A percentile compares a stretch with the other conserved stretches of the same genome.
Conservation (phyloP, 768 basidiomycete genomes). For the Cantharellus cinnabarinus region DNA sequence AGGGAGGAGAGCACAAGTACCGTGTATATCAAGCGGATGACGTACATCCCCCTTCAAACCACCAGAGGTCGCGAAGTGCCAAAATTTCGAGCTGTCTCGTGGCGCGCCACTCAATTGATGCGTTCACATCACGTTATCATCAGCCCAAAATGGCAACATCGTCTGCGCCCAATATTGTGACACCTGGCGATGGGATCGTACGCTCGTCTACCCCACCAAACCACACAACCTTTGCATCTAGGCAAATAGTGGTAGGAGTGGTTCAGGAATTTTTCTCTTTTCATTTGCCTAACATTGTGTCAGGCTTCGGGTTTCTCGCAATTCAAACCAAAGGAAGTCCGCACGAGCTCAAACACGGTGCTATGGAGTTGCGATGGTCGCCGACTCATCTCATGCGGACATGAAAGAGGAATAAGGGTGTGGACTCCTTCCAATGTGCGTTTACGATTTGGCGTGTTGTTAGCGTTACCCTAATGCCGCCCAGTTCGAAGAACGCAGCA, state of each 20-base stretch:
- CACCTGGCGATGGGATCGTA: not conserved
- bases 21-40: too few relatives aligned
- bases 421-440: not conserved
- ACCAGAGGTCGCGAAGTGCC: too few relatives aligned
- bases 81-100: too few relatives aligned
- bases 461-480: not conserved
- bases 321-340: not conserved
- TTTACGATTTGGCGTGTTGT: not conserved
- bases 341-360: not conserved
- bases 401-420: not conserved
- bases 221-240: not conserved
- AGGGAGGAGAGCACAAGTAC: too few relatives aligned
- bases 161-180: not conserved
- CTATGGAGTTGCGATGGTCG: not conserved
- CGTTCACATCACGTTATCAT: too few relatives aligned
- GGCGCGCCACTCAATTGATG: too few relatives aligned
- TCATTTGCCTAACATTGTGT: not conserved
- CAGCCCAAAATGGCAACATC: too few relatives aligned
- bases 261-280: not conserved
- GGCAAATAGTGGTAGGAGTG: not conserved
- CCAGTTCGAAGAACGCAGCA: slow-evolving; percentile 1
- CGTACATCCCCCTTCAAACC: too few relatives aligned
- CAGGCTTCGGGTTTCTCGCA: not conserved
- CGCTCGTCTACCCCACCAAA: not conserved
- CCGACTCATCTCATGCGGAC: not conserved